Percentiles rank a stretch among this genome's conserved stretches.
Conservation (phyloP, 2,329 filamentous ascomycete genomes). For the Monascus ruber region DNA sequence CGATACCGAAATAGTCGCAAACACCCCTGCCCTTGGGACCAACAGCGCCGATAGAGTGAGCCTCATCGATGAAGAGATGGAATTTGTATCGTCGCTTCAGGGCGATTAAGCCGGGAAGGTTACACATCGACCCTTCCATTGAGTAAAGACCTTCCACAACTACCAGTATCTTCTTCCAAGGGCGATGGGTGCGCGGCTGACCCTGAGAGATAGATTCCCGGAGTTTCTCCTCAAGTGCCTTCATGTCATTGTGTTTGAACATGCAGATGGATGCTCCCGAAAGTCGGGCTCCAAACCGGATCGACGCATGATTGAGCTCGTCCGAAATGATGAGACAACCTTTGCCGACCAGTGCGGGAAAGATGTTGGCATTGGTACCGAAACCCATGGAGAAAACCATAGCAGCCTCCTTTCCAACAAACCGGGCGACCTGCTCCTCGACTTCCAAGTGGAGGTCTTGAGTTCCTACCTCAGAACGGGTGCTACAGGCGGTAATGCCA, state of each 20-base stretch:
- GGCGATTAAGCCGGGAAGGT: slow-evolving; percentile 76
- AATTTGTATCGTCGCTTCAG: slow-evolving; percentile 97
- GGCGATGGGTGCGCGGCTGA: slow-evolving; percentile 93
- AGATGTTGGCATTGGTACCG: slow-evolving; percentile 85
- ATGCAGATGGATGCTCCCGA: slow-evolving; percentile 91
- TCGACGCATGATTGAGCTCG: slow-evolving; percentile 95
- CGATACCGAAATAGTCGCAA: slow-evolving; percentile 92
- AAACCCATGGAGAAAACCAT: slow-evolving; percentile 99
- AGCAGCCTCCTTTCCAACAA: slow-evolving; percentile 85
- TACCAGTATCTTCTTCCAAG: slow-evolving; percentile 98
- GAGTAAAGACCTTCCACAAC: slow-evolving; percentile 96
- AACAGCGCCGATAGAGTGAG: slow-evolving; percentile 87
- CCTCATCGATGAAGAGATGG: slow-evolving; percentile 88
- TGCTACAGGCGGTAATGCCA: slow-evolving; percentile 70
- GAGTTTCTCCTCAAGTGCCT: slow-evolving; percentile 69
- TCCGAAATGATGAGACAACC: slow-evolving; percentile 92
- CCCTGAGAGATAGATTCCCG: slow-evolving; percentile 92
- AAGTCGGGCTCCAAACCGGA: slow-evolving; percentile 85
- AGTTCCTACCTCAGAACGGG: slow-evolving; percentile 73
- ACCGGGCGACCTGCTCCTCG: slow-evolving; percentile 76
- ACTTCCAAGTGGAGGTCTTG: slow-evolving; percentile 81
- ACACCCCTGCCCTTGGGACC: slow-evolving; percentile 83
- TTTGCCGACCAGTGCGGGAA: slow-evolving; percentile 84
- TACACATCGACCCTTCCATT: slow-evolving; percentile 98
- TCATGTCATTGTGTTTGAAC: slow-evolving; percentile 97